These are phyloP conservation scores for Kwoniella heveanensis DNA, from an alignment of 768 basidiomycete genomes.

Conservation along the genomic window DNA sequence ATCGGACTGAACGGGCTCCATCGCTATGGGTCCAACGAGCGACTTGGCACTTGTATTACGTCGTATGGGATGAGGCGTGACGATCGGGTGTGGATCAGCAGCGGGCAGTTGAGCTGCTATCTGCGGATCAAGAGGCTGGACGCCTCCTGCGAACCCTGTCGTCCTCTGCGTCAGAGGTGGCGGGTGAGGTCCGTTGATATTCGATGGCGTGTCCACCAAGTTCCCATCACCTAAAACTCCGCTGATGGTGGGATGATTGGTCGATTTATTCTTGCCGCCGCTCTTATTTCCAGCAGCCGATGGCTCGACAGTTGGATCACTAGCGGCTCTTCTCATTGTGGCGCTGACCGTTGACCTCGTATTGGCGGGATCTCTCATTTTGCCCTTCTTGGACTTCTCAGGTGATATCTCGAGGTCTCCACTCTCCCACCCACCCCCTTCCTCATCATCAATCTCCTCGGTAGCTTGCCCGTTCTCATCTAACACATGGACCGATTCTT, in stretches of 20 bases:
- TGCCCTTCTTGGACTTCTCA: constrained; percentile 16
- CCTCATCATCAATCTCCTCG: constrained; percentile 24
- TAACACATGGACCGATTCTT: constrained; percentile 28
- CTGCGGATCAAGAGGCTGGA: constrained; percentile 36
- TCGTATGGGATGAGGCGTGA: constrained; percentile 12
- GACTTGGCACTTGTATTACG: constrained; percentile 17
- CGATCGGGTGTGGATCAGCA: constrained; percentile 25
- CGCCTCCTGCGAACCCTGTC: constrained; percentile 41
- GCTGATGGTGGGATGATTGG: background rate
- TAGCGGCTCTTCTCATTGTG: constrained; percentile 36
- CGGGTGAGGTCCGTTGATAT: constrained; percentile 5
- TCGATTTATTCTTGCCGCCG: background rate
- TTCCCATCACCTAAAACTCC: constrained; percentile 2
- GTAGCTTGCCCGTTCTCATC: constrained; percentile 23
- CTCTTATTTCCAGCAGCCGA: background rate
- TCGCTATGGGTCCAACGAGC: constrained; percentile 18
- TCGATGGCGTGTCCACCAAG: constrained; percentile 5
- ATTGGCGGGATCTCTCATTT: constrained; percentile 4
- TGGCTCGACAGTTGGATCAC: constrained; percentile 37
- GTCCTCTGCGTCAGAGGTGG: constrained; percentile 26
- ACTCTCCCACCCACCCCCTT: constrained; percentile 39
- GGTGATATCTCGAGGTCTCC: constrained; percentile 19
- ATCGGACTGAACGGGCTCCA: constrained; percentile 15
- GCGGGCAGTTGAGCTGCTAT: constrained; percentile 24
- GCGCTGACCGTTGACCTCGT: constrained; percentile 3